Evolutionary conservation across 1,284 basidiomycete genomes (phyloP), one percentile per base, ranked within the genome.

Genomic region (Hymenochaete sp.): DNA sequence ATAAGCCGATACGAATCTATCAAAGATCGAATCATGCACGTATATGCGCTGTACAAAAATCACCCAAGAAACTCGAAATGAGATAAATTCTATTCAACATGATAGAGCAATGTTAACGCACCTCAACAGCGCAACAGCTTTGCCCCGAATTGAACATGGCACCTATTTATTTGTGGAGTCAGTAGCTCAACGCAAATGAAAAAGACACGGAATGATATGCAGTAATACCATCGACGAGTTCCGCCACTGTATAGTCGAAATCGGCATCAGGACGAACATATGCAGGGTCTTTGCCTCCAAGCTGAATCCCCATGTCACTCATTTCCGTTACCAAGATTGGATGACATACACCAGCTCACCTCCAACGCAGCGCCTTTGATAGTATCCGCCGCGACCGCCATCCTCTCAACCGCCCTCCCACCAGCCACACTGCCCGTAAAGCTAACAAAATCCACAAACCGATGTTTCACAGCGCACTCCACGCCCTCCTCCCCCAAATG

Each of bases 71-170:
- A 28, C 41, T 42, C 18, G n/a, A 3, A n/a, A n/a, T n/a, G 5
- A 26, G 21, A 24, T 14, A 29, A 36, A 40, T 25, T n/a, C 19
- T 3, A 13, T 14, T 3, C 2, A 21, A 35, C 11, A 4, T 8
- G 24, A 1, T 26, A n/a, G 36, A 3, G 2, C 24, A 57, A 67
- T n/a, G n/a, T n/a, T n/a, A n/a, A n/a, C n/a, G 26, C 55, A 88
- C 77, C 69, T 89, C 85, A 52, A 95, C 70, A 0, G 83, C 77
- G 57, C 90, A 93, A 59, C 90, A 93, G 53, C 86, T 90, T 62
- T 97, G 93, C 1, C 93, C 93, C 11, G 92, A 92, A 64, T 97
- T 97, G 73, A 92, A 98, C 67, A 93, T 81, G 22, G 90, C 85
- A 44, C 87, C 85, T 88, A 54, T 1, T 31, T 22, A 3, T 38